Evolutionary conservation across 805 yeast genomes (phyloP), one percentile per base, ranked within the genome.

Genomic region (Candida nemodendra): DNA sequence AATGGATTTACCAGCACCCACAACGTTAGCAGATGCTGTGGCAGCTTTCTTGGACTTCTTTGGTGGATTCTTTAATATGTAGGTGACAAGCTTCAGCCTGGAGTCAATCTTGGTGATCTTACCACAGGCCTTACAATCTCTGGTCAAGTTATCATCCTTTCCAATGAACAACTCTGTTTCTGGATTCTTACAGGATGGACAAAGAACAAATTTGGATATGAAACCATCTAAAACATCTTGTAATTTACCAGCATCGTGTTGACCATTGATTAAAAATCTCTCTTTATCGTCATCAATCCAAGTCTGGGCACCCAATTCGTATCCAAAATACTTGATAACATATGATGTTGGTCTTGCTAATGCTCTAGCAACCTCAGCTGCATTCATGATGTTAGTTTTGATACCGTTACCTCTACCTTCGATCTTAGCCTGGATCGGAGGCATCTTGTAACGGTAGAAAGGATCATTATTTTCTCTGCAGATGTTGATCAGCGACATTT

Each of bases 321-420:
- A 85, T 28, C 99, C 99, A 62, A 93, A 93, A 66, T 79, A 93
- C 70, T 93, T 93, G 65, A 93, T 81, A 46, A 93, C 79, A 61
- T 93, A 93, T 23, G 91, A 69, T 25, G 96, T 80, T 23, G 99
- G 98, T 68, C 99, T 82, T 51, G 85, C 86, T 48, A 93, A 74
- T 16, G 98, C 95, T 57, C 96, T 79, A 27, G 97, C 95, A 45
- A 93, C 96, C 59, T 93, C 98, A 27, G 84, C 70, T 38, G 88
- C 79, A 67, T 93, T 93, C 51, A 88, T 78, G 40, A 93, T 82
- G 38, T 91, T 95, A 17, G 99, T 93, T 65, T 89, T 90, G 69
- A 93, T 93, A 81, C 99, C 99, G 71, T 93, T 93, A 72, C 99
- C 99, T 64, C 96, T 79, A 66, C 99, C 99, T 71, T 93, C 98